Evolutionary conservation across 257 asterid species (phyloP).

Genomic region (Ballota nigra): DNA sequence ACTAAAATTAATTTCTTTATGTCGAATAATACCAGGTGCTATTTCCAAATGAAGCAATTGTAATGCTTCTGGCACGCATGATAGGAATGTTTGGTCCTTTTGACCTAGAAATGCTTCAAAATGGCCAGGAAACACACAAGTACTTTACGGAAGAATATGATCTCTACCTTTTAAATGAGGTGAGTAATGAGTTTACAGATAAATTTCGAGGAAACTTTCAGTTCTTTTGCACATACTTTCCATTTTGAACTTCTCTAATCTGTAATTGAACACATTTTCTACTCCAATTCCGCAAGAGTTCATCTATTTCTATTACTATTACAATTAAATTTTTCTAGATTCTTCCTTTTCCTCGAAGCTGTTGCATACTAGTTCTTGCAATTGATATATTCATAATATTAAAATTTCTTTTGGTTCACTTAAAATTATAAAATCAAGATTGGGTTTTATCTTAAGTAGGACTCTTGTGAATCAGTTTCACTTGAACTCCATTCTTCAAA

Average conservation of each 20-base stretch:
- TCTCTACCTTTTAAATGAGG: constrained; percentile 68
- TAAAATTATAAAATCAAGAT: neutral
- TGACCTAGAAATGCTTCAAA: constrained; percentile 59
- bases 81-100: constrained; percentile 71
- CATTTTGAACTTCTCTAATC: too few relatives aligned
- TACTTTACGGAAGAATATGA: constrained; percentile 80
- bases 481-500: too few relatives aligned
- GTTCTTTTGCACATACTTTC: neutral
- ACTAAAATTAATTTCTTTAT: neutral
- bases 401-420: neutral
- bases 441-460: neutral
- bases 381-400: neutral
- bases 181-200: constrained; percentile 24
- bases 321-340: neutral
- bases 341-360: neutral
- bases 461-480: too few relatives aligned
- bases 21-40: constrained; percentile 58
- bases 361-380: neutral
- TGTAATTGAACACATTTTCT: too few relatives aligned
- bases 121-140: constrained; percentile 74
- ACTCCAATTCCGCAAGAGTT: neutral
- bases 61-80: constrained; percentile 70
- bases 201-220: neutral
- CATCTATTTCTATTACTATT: neutral
- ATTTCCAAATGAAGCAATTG: constrained; percentile 83